These are phyloP conservation scores for Pyrenochaeta sp. DNA, from an alignment of 2,329 filamentous ascomycete genomes.

Conservation along the genomic window DNA sequence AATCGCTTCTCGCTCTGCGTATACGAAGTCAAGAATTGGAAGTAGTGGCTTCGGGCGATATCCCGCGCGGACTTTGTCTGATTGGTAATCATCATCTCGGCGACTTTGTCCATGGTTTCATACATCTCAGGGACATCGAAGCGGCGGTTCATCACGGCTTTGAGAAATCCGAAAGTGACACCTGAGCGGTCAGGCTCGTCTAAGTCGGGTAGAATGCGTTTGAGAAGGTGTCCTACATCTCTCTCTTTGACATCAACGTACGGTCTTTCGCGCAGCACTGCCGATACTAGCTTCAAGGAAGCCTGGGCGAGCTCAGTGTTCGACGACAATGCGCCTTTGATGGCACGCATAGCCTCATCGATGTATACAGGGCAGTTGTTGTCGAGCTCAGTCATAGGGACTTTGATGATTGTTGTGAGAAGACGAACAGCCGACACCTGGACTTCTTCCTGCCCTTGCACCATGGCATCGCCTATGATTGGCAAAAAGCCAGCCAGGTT, in stretches of 20 bases:
- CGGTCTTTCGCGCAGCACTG: constrained; percentile 81
- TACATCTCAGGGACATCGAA: constrained; percentile 89
- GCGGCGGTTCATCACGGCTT: constrained; percentile 84
- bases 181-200: constrained; percentile 93
- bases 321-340: constrained; percentile 79
- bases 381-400: constrained; percentile 76
- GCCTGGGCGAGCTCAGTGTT: constrained; percentile 86
- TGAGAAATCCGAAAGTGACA: constrained; percentile 92
- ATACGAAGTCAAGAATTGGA: constrained; percentile 94
- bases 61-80: constrained; percentile 89
- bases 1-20: constrained; percentile 90
- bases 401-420: constrained; percentile 83
- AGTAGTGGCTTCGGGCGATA: constrained; percentile 85
- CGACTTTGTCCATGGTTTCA: constrained; percentile 82
- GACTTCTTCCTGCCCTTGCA: constrained; percentile 89
- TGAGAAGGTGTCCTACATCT: constrained; percentile 82
- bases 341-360: constrained; percentile 82
- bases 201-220: constrained; percentile 83
- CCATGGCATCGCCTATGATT: constrained; percentile 84
- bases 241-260: constrained; percentile 80
- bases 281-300: constrained; percentile 85
- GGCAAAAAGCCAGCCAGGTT: constrained; percentile 89
- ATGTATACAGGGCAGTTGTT: constrained; percentile 79
- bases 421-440: constrained; percentile 87
- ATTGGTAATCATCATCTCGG: constrained; percentile 94